Evolutionary conservation across 345 rosid genomes (phyloP).

Genomic region (Alliaria petiolata): DNA sequence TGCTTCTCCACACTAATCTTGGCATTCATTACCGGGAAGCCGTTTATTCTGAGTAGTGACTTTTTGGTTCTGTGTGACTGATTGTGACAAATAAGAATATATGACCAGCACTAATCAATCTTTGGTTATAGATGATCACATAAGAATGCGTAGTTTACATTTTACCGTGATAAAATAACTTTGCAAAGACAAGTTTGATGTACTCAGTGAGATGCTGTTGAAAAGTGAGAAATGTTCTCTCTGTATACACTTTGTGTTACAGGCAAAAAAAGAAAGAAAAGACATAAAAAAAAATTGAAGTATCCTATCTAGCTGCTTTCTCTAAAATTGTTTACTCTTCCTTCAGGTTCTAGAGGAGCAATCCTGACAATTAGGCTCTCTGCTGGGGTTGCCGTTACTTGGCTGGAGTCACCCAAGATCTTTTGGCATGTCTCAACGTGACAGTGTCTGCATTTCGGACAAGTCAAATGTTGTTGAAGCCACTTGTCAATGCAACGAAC

Average conservation of each 20-base stretch:
- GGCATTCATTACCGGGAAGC: not conserved
- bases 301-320: slow-evolving; percentile 12
- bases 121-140: slow-evolving; percentile 2
- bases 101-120: not conserved
- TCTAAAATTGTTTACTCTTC: slow-evolving; percentile 21
- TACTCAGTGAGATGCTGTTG: not conserved
- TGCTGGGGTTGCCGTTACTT: not conserved
- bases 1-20: not conserved
- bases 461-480: slow-evolving; percentile 46
- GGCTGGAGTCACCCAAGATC: slow-evolving; percentile 22
- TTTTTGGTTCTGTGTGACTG: not conserved
- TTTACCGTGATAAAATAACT: not conserved
- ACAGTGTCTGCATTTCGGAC: slow-evolving; percentile 57
- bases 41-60: not conserved
- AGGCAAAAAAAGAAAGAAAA: slow-evolving; percentile 7
- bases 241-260: slow-evolving; percentile 23
- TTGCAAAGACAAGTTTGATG: slow-evolving; percentile 7
- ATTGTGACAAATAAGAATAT: slow-evolving; percentile 3
- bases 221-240: not conserved
- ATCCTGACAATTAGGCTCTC: slow-evolving; percentile 18
- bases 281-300: not conserved
- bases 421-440: slow-evolving; percentile 36
- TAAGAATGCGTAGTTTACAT: slow-evolving; percentile 11
- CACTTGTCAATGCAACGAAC: slow-evolving; percentile 49
- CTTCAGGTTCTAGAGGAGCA: slow-evolving; percentile 38